Evolutionary conservation across 2,329 filamentous ascomycete genomes (phyloP).

Genomic region (Fusarium austroafricanum): DNA sequence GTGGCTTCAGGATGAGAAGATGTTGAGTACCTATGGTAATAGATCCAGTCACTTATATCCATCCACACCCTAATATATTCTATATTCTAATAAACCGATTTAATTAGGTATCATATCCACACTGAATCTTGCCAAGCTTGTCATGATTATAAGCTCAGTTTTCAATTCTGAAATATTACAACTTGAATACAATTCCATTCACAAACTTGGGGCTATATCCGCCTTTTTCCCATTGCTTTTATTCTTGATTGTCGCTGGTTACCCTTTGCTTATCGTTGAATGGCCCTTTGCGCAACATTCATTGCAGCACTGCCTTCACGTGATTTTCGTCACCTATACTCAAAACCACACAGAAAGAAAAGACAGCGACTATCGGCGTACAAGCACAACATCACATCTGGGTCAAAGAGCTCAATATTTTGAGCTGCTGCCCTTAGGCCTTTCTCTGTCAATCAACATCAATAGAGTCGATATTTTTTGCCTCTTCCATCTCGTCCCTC

Average conservation of each 20-base stretch:
- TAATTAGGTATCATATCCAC: too few relatives aligned
- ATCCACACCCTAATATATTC: too few relatives aligned
- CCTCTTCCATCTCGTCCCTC: conserved; percentile 4
- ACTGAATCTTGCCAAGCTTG: too few relatives aligned
- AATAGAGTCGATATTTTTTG: background rate
- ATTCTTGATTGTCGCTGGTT: conserved; percentile 8
- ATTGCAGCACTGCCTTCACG: conserved; percentile 20
- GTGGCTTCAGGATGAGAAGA: too few relatives aligned
- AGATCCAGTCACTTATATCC: too few relatives aligned
- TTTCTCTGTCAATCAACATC: background rate
- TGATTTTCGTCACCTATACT: conserved; percentile 21
- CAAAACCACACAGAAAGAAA: conserved; percentile 3
- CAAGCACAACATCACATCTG: conserved; percentile 21
- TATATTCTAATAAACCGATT: too few relatives aligned
- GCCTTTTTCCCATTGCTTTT: background rate
- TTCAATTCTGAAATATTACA: background rate
- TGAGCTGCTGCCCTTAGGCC: background rate
- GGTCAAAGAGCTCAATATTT: background rate
- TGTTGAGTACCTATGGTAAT: too few relatives aligned
- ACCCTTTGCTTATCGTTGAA: conserved; percentile 2
- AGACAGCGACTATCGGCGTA: conserved; percentile 9
- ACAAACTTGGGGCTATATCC: background rate
- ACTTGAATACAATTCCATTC: background rate
- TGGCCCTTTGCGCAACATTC: conserved; percentile 2
- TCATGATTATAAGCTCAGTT: background rate